These are phyloP conservation scores for Apiotrichum domesticum DNA, from an alignment of 1,284 basidiomycete species.

Conservation along the genomic window DNA sequence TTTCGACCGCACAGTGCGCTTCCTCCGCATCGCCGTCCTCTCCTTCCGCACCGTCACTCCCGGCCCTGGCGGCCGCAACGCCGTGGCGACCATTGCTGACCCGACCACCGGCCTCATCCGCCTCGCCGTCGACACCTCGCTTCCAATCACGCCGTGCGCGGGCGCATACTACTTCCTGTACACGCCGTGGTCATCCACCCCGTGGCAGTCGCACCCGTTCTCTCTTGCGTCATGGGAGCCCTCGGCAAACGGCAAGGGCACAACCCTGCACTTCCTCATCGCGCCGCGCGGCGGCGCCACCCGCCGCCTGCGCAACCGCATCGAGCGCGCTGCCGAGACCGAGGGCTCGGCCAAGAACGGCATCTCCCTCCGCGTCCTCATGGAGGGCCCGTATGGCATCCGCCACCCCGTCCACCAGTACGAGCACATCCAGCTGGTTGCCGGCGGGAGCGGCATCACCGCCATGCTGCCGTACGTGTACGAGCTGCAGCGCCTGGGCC, in stretches of 20 bases:
- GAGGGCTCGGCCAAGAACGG: background rate
- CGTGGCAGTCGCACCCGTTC: conserved; percentile 36
- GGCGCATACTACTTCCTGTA: conserved; percentile 34
- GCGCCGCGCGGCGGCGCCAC: conserved; percentile 24
- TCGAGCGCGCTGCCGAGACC: background rate
- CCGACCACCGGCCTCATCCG: conserved; percentile 21
- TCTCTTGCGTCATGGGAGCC: conserved; percentile 18
- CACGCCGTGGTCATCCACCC: conserved; percentile 19
- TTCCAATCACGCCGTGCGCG: conserved; percentile 17
- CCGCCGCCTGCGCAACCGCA: background rate
- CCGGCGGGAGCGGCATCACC: conserved; percentile 32
- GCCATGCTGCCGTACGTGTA: conserved; percentile 28
- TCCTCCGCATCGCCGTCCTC: conserved; percentile 20
- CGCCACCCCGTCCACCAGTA: conserved; percentile 17
- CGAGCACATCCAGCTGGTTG: conserved; percentile 24
- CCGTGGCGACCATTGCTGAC: conserved; percentile 13
- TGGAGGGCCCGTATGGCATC: conserved; percentile 37
- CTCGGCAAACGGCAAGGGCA: conserved; percentile 1
- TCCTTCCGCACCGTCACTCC: conserved; percentile 13
- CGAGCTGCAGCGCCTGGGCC: conserved; percentile 1
- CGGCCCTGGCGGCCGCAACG: conserved; percentile 9
- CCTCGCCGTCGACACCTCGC: conserved; percentile 19
- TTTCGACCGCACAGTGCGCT: conserved; percentile 27
- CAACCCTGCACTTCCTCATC: conserved; percentile 24
- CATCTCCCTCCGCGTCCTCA: conserved; percentile 12